phyloP scores from a whole-genome alignment of 129 eudicot genomes.

The Ambrosia trifida region DNA sequence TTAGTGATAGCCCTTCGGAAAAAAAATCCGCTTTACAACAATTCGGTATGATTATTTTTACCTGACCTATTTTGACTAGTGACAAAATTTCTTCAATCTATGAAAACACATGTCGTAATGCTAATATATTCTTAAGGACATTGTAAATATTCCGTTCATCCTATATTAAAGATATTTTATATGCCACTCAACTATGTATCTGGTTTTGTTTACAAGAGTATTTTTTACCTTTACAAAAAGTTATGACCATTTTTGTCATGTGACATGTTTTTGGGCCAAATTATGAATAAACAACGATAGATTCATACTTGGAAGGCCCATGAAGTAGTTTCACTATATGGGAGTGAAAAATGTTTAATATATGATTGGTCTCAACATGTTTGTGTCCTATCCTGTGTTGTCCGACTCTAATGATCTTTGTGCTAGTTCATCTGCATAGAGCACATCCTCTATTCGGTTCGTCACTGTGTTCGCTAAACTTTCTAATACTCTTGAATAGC shows the following conservation, averaged over 20 bases:
- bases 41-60: too few relatives aligned
- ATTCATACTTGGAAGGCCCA: background rate
- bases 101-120: too few relatives aligned
- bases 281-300: background rate
- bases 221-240: background rate
- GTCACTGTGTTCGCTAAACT: slow-evolving; percentile 41
- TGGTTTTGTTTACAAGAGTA: background rate
- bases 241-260: background rate
- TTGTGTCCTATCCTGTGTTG: slow-evolving; percentile 16
- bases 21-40: too few relatives aligned
- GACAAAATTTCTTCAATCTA: too few relatives aligned
- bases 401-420: slow-evolving; percentile 38
- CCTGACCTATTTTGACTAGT: too few relatives aligned
- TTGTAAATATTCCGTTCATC: too few relatives aligned
- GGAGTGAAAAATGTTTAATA: background rate
- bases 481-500: slow-evolving; percentile 46
- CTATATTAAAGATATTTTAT: background rate
- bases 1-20: too few relatives aligned
- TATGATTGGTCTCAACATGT: background rate
- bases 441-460: slow-evolving; percentile 64
- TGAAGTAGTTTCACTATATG: background rate
- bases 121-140: too few relatives aligned
- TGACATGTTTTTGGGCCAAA: background rate
- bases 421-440: slow-evolving; percentile 57
- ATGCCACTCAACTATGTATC: background rate